Base-by-base conservation (phyloP, 2,329 filamentous ascomycete species). In the Pseudohalonectria lignicola region DNA sequence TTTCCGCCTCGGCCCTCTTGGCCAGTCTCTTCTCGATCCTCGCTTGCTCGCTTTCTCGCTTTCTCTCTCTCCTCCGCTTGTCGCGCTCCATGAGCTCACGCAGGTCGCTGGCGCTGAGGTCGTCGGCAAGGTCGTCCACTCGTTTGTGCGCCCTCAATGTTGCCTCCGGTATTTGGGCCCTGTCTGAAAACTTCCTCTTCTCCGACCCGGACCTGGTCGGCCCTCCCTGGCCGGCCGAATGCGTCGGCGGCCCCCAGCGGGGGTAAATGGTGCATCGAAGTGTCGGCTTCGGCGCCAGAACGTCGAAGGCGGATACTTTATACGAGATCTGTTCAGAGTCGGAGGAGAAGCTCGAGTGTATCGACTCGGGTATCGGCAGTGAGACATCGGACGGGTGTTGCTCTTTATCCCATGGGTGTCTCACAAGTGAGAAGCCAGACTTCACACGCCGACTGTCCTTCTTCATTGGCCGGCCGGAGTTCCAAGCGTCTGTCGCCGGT, bases 81-180 rank as follows among this genome's bases (percentile, higher is more conserved):
- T 98, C 92, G 42, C 92, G 71, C 50, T 98, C 92, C 74, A 98
- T 82, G 21, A 96, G 67, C 53, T 94, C 84, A 41, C 90, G 75
- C 29, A 98, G 58, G 48, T 86, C 88, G 37, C 82, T 76, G 4
- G 92, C 83, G 59, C 86, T 86, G 39, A 98, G 68, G 42, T 85
- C 82, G 53, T 96, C 84, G 17, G 87, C 92, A 32, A 96, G 61
- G 58, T 83, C 62, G 61, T 85, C 61, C 54, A 83, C 60, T 51
- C 76, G 61, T 60, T 80, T 77, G 48, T 75, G 74, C 3, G 71
- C 71, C 45, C 69, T 76, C 20, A 79, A 52, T 0, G 63, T 68
- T 28, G 76, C 78, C 43, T 85, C 76, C 0, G 74, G 67, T 13
- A 79, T 74, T n/a, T 69, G 59, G 46, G 65, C 56, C 25, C 64